Base-by-base conservation (phyloP, 176 grass and related monocot genomes). In the Calamus simplicifolius region DNA sequence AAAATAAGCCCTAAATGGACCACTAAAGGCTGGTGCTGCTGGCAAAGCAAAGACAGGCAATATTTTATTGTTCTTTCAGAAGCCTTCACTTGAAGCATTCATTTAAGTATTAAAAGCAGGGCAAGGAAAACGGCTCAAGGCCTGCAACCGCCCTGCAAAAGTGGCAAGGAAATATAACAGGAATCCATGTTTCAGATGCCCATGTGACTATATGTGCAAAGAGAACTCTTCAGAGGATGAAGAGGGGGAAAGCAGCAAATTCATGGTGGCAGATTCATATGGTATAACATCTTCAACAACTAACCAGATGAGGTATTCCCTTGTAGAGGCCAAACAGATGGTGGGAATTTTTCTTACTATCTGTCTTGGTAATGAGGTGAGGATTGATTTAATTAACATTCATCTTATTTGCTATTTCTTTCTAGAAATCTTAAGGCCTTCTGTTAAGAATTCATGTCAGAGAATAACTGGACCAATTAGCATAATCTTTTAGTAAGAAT, bases 321-420 rank as follows among this genome's bases (percentile, higher is more conserved):
- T 96, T 17, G 72, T 96, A 26, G 80, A 83, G 8, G 77, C 83
- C 64, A 96, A 87, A 62, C 83, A 96, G 73, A 90, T 96, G 92
- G 92, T 96, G 16, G 86, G 92, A 19, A 85, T 96, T 51, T 96
- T 96, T 75, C 55, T 76, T 43, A 87, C 83, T 27, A 72, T 87
- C 18, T 89, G 81, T 86, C 85, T 95, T 69, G 85, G 90, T 64
- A 95, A 95, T 48, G 89, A 95, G 82, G 90, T 95, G 59, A 80
- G 81, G 73, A 66, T 26, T 15, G n/a, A 64, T 51, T 69, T 62
- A 65, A 19, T 53, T 27, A 10, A 14, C 3, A 26, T 31, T 54
- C 43, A 12, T 43, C 8, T 13, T 43, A 43, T 43, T 43, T 3
- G 35, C 12, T 35, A 10, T 13, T 10, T 43, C 35, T 43, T 43